These are phyloP conservation scores for Aspergillus ibericus DNA, from an alignment of 2,329 filamentous ascomycete genomes.

Conservation along the genomic window DNA sequence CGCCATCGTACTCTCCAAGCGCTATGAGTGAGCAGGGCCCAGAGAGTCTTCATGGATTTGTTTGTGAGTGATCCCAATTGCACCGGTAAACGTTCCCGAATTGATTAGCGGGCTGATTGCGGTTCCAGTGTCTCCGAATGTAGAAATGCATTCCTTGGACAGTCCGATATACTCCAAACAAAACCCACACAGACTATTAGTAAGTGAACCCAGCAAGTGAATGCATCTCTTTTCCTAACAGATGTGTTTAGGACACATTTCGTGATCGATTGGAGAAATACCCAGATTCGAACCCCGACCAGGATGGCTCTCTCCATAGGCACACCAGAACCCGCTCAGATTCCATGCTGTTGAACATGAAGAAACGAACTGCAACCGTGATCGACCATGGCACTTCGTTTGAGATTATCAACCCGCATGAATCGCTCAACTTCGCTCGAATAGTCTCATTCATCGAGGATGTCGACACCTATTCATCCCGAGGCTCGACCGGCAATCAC, in stretches of 20 bases:
- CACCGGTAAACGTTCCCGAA: constrained; percentile 1
- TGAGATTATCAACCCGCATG: constrained; percentile 40
- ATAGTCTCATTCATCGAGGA: constrained; percentile 40
- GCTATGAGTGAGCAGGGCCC: constrained; percentile 32
- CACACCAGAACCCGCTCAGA: constrained; percentile 26
- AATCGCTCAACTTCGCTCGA: constrained; percentile 35
- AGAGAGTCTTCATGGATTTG: constrained; percentile 24
- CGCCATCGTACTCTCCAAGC: constrained; percentile 39
- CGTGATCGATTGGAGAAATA: constrained; percentile 29
- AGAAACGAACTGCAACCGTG: constrained; percentile 29
- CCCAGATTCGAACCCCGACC: constrained; percentile 20
- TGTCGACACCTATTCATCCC: constrained; percentile 26
- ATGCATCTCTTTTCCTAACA: neutral
- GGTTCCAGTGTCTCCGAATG: constrained; percentile 10
- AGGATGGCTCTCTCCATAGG: constrained; percentile 19
- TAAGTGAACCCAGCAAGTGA: constrained; percentile 3
- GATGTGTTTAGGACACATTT: constrained; percentile 30
- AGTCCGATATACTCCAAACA: constrained; percentile 6
- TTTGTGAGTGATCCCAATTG: constrained; percentile 16
- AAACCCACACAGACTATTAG: constrained; percentile 18
- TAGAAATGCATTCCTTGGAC: constrained; percentile 7
- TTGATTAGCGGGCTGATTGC: neutral
- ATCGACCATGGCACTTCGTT: constrained; percentile 37
- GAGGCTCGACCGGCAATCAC: constrained; percentile 19
- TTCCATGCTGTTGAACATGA: constrained; percentile 27